phyloP scores from a whole-genome alignment of 495 filamentous ascomycete species.

The Penicillium parvum region DNA sequence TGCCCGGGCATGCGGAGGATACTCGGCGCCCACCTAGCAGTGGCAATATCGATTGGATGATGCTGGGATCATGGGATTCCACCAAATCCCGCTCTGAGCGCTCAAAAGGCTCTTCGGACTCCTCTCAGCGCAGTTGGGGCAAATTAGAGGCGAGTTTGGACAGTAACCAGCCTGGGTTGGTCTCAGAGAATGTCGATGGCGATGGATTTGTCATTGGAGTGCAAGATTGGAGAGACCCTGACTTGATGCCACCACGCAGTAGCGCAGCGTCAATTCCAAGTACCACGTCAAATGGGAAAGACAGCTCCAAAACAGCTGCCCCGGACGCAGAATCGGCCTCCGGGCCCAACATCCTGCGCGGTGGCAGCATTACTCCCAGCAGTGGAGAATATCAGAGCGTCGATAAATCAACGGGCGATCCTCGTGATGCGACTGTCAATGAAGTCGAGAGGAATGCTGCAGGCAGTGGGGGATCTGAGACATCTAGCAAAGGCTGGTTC shows the following conservation, averaged over 20 bases:
- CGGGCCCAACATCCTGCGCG: conserved; percentile 46
- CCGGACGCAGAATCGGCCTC: conserved; percentile 28
- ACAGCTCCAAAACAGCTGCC: conserved; percentile 18
- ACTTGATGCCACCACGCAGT: conserved; percentile 52
- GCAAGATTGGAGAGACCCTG: conserved; percentile 88
- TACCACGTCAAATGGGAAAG: conserved; percentile 20
- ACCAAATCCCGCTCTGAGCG: conserved; percentile 32
- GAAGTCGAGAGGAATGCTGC: conserved; percentile 5
- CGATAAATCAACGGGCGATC: conserved; percentile 25
- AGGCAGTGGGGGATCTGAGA: neutral
- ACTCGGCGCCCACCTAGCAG: conserved; percentile 73
- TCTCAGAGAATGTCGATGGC: conserved; percentile 28
- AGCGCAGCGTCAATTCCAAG: conserved; percentile 26
- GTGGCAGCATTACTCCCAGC: conserved; percentile 69
- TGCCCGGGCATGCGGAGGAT: conserved; percentile 38
- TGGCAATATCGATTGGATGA: conserved; percentile 75
- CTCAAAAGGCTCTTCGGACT: conserved; percentile 8
- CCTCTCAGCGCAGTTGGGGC: conserved; percentile 5
- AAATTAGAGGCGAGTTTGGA: conserved; percentile 11
- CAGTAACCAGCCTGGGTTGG: conserved; percentile 19
- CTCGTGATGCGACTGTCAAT: conserved; percentile 14
- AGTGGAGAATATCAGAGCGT: conserved; percentile 65
- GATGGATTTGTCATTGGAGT: conserved; percentile 88
- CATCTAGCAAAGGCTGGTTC: conserved; percentile 33
- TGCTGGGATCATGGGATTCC: conserved; percentile 64